These are phyloP conservation scores for Cyphellophora europaea DNA, from an alignment of 2,329 filamentous ascomycete species.

Conservation along the genomic window DNA sequence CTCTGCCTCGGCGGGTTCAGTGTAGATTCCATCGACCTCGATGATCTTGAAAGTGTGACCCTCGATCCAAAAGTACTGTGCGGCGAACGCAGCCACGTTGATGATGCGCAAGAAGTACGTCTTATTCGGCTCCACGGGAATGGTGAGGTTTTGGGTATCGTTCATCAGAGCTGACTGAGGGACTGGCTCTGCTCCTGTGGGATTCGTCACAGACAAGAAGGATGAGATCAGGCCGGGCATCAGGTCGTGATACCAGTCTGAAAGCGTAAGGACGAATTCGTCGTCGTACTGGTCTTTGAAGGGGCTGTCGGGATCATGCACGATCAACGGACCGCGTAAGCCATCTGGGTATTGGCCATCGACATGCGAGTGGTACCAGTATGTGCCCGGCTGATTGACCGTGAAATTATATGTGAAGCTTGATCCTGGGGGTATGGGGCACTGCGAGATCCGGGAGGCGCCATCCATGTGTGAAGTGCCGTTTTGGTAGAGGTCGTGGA, in stretches of 20 bases:
- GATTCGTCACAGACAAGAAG: conserved; percentile 40
- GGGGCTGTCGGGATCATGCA: conserved; percentile 54
- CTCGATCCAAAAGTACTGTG: conserved; percentile 40
- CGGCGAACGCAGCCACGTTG: conserved; percentile 62
- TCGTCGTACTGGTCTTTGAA: conserved; percentile 51
- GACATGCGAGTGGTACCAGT: conserved; percentile 70
- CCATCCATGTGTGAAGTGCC: conserved; percentile 65
- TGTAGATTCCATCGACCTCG: conserved; percentile 65
- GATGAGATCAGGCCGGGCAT: conserved; percentile 38
- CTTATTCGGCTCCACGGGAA: conserved; percentile 55
- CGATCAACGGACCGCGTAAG: conserved; percentile 53
- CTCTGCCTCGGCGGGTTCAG: conserved; percentile 48
- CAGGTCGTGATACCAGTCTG: conserved; percentile 62
- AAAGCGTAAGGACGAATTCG: conserved; percentile 55
- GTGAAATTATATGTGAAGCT: conserved; percentile 63
- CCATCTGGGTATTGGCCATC: conserved; percentile 63
- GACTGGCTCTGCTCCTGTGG: conserved; percentile 51
- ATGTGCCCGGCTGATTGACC: conserved; percentile 61
- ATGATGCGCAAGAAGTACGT: conserved; percentile 66
- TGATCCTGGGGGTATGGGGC: conserved; percentile 53
- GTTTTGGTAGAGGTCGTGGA: conserved; percentile 63
- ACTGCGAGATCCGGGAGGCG: conserved; percentile 56
- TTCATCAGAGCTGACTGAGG: conserved; percentile 63
- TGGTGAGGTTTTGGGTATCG: conserved; percentile 52
- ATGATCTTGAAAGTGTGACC: conserved; percentile 56